These are phyloP conservation scores for Dorcoceras hygrometricum DNA, from an alignment of 257 asterid genomes.

Conservation along the genomic window DNA sequence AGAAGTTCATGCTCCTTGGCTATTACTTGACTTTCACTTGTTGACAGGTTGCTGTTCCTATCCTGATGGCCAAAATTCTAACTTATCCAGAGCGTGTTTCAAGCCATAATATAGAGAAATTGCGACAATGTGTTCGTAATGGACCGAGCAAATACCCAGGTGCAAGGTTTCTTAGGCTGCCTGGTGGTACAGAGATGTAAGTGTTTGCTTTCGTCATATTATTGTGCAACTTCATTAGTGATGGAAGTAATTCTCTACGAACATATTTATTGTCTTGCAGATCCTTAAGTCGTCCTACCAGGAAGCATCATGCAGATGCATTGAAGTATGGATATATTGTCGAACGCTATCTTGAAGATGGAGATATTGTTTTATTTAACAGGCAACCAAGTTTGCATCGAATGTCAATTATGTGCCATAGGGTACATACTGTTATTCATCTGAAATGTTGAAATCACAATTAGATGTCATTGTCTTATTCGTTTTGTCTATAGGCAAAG, in stretches of 20 bases:
- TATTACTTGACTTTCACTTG: slow-evolving; percentile 21
- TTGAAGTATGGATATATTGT: slow-evolving; percentile 78
- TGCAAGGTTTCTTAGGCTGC: slow-evolving; percentile 68
- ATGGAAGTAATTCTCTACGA: slow-evolving; percentile 6
- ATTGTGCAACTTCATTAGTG: not conserved
- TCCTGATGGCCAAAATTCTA: slow-evolving; percentile 77
- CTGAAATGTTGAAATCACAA: not conserved
- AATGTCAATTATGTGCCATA: slow-evolving; percentile 94
- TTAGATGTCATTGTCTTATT: slow-evolving; percentile 20
- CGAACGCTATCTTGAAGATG: slow-evolving; percentile 89
- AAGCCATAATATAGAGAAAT: slow-evolving; percentile 82
- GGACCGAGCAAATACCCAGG: slow-evolving; percentile 95
- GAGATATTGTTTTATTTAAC: slow-evolving; percentile 77
- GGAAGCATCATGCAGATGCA: slow-evolving; percentile 77
- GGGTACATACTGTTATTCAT: slow-evolving; percentile 46
- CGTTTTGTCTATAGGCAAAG: slow-evolving; percentile 68
- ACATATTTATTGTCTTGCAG: slow-evolving; percentile 33
- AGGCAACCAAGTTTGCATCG: slow-evolving; percentile 97
- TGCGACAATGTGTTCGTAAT: slow-evolving; percentile 88
- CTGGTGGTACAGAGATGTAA: slow-evolving; percentile 83
- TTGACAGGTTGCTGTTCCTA: slow-evolving; percentile 83
- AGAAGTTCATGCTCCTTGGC: slow-evolving; percentile 6
- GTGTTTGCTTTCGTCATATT: slow-evolving; percentile 20
- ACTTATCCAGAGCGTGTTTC: slow-evolving; percentile 95
- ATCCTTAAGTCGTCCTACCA: slow-evolving; percentile 47